Conservation (phyloP, 176 grass and related monocot genomes). For the Elymus sibiricus region DNA sequence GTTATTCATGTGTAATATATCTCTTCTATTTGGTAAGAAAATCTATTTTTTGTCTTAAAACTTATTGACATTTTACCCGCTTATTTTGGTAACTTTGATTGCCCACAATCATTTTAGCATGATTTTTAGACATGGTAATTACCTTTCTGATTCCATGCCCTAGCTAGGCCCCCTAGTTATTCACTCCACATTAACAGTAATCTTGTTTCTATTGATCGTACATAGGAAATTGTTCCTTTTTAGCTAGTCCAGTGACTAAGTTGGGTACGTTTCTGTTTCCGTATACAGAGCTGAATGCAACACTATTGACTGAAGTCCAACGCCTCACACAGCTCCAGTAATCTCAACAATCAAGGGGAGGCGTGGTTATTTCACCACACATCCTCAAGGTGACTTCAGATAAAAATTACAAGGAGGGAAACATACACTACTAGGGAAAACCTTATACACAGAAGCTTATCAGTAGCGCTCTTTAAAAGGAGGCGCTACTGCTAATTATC, state of each 20-base stretch:
- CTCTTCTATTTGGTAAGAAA: no score
- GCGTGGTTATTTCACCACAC: not conserved
- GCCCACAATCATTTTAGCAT: no score
- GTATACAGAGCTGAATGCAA: conserved; percentile 39
- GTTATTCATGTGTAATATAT: no score
- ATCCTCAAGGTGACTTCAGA: not conserved
- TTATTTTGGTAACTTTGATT: no score
- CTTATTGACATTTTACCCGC: no score
- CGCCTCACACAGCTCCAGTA: conserved; percentile 9
- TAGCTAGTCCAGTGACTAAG: not conserved
- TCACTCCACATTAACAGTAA: not conserved
- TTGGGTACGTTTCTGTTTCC: not conserved
- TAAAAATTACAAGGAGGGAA: not conserved
- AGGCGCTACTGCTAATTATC: no score
- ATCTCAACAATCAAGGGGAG: not conserved
- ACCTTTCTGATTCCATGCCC: not conserved
- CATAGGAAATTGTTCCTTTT: not conserved
- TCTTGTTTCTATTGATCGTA: not conserved
- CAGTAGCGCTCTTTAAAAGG: no score
- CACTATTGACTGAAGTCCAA: conserved; percentile 36
- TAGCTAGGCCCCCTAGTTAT: not conserved
- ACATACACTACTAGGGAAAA: no score
- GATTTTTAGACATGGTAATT: no score
- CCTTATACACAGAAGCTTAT: no score
- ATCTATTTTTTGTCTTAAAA: no score